Conservation (phyloP, 2,329 filamentous ascomycete genomes). For the Coleophoma crateriformis region DNA sequence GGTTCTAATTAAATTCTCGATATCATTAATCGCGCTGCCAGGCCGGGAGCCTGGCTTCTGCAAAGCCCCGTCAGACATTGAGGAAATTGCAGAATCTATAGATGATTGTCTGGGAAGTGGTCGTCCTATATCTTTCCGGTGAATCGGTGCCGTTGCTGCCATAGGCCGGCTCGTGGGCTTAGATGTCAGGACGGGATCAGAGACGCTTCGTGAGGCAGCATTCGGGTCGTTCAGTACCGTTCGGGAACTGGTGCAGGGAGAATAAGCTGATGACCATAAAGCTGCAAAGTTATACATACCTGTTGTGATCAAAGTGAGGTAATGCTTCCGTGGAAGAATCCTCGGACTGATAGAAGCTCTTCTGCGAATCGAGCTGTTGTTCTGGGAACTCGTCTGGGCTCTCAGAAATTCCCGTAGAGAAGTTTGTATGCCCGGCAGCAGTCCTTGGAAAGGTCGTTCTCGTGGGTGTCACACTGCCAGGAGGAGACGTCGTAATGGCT, state of each 20-base stretch:
- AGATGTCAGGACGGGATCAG: constrained; percentile 22
- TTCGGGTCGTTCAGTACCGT: constrained; percentile 17
- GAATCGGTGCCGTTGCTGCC: constrained; percentile 20
- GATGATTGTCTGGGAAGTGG: constrained; percentile 68
- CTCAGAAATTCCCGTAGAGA: constrained; percentile 10
- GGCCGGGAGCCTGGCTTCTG: constrained; percentile 44
- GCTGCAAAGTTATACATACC: constrained; percentile 10
- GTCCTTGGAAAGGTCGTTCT: constrained; percentile 20
- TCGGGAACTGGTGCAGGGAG: too few species aligned
- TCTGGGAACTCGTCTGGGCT: constrained; percentile 24
- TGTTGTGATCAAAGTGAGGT: constrained; percentile 10
- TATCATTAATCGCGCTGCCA: constrained; percentile 56
- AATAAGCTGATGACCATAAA: too few species aligned
- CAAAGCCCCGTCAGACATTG: constrained; percentile 56
- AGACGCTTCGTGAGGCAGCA: constrained; percentile 26
- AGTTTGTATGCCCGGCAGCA: constrained; percentile 13
- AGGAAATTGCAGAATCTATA: constrained; percentile 89
- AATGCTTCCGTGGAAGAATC: constrained; percentile 15
- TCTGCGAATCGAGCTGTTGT: constrained; percentile 27
- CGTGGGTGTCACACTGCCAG: constrained; percentile 23
- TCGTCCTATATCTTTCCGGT: constrained; percentile 22
- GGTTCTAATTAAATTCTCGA: constrained; percentile 71
- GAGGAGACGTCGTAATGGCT: constrained; percentile 17
- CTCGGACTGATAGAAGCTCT: constrained; percentile 23
- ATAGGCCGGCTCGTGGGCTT: constrained; percentile 18